Evolutionary conservation across 2,329 filamentous ascomycete species (phyloP).

Genomic region (Penicillium sp.): DNA sequence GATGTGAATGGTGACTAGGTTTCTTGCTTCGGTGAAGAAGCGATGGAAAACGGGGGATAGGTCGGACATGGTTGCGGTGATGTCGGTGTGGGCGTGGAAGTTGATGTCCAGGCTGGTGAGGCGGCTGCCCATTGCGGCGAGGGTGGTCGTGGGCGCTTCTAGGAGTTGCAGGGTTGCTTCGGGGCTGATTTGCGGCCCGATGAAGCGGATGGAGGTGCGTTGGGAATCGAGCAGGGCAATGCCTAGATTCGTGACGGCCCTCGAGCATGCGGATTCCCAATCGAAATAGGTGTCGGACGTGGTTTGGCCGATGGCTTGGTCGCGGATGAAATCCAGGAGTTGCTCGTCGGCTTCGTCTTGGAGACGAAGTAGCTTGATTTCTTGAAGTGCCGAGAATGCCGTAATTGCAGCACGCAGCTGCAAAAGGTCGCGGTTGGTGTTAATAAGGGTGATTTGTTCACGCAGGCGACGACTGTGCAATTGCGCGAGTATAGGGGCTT

Average conservation of each 20-base stretch:
- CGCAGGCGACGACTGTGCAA: slow-evolving; percentile 36
- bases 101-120: slow-evolving; percentile 65
- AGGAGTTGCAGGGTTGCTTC: slow-evolving; percentile 58
- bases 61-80: slow-evolving; percentile 60
- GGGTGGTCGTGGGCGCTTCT: slow-evolving; percentile 48
- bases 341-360: slow-evolving; percentile 61
- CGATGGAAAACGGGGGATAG: slow-evolving; percentile 60
- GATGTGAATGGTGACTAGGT: slow-evolving; percentile 65
- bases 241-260: slow-evolving; percentile 61
- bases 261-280: slow-evolving; percentile 65
- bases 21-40: slow-evolving; percentile 61
- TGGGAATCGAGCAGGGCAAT: slow-evolving; percentile 58
- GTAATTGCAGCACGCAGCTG: slow-evolving; percentile 58
- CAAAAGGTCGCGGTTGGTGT: slow-evolving; percentile 53
- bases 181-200: slow-evolving; percentile 64
- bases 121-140: slow-evolving; percentile 57
- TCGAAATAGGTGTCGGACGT: slow-evolving; percentile 53
- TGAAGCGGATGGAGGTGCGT: slow-evolving; percentile 62
- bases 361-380: slow-evolving; percentile 65
- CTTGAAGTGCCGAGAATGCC: slow-evolving; percentile 62
- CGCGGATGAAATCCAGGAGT: slow-evolving; percentile 55
- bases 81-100: slow-evolving; percentile 60
- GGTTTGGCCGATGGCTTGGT: slow-evolving; percentile 43
- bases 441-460: slow-evolving; percentile 51
- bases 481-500: slow-evolving; percentile 27